Conservation (phyloP, 2,329 filamentous ascomycete genomes). For the Diplodia seriata region DNA sequence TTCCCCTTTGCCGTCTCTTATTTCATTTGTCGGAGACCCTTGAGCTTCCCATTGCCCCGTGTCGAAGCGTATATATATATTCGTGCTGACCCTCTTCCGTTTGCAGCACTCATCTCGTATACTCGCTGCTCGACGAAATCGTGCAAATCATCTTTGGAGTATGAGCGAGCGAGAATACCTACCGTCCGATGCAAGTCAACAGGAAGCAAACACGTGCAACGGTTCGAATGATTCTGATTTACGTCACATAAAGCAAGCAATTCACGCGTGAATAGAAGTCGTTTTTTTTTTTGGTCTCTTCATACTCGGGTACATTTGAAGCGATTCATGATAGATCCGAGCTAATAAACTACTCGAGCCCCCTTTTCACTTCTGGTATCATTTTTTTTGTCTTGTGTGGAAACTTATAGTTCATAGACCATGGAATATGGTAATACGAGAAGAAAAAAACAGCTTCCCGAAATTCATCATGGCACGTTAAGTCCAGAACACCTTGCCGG, state of each 20-base stretch:
- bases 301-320: constrained; percentile 6
- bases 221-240: not conserved
- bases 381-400: not conserved
- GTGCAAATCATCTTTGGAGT: constrained; percentile 52
- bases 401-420: constrained; percentile 18
- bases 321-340: constrained; percentile 23
- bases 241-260: not conserved
- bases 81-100: not conserved
- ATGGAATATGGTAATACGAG: not conserved
- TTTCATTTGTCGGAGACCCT: too few relatives aligned
- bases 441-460: not conserved
- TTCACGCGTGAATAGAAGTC: constrained; percentile 3
- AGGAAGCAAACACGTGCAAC: not conserved
- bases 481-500: not conserved
- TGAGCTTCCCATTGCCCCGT: too few relatives aligned
- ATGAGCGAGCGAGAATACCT: not conserved
- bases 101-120: constrained; percentile 57
- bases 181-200: not conserved
- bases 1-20: not conserved
- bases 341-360: constrained; percentile 3
- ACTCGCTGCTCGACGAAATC: constrained; percentile 58
- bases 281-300: not conserved
- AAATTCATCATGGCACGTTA: constrained; percentile 1
- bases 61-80: too few relatives aligned
- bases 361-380: constrained; percentile 5